These are phyloP conservation scores for Phytophthora brassicae DNA, from an alignment of 352 stramenopile species.

Conservation along the genomic window DNA sequence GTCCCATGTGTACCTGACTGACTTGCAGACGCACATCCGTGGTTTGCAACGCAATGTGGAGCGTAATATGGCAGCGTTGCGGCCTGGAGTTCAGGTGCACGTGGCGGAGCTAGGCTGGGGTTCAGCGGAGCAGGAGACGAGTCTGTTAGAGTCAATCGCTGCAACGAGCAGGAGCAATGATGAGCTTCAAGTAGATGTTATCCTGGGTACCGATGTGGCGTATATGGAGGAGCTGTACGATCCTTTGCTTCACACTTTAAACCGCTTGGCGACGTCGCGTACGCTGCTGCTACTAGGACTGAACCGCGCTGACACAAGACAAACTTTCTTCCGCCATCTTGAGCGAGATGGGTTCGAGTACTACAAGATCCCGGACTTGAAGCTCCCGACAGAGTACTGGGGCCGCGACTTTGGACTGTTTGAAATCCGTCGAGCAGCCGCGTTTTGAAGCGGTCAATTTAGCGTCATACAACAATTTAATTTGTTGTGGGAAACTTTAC, in stretches of 20 bases:
- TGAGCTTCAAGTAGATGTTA: slow-evolving; percentile 53
- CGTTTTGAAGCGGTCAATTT: not conserved
- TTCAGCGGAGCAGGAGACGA: slow-evolving; percentile 38
- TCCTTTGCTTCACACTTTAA: slow-evolving; percentile 67
- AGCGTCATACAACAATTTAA: too few relatives aligned
- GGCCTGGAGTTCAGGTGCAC: slow-evolving; percentile 42
- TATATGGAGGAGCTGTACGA: slow-evolving; percentile 79
- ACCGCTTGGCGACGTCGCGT: slow-evolving; percentile 33
- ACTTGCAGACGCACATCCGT: slow-evolving; percentile 58
- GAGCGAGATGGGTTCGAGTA: slow-evolving; percentile 74
- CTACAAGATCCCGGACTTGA: slow-evolving; percentile 76
- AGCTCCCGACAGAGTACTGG: slow-evolving; percentile 54
- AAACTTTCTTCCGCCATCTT: slow-evolving; percentile 71
- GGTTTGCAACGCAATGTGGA: slow-evolving; percentile 65
- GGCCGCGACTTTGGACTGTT: slow-evolving; percentile 85
- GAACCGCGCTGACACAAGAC: slow-evolving; percentile 66
- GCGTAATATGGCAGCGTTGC: slow-evolving; percentile 40
- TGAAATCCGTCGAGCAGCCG: slow-evolving; percentile 46
- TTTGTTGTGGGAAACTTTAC: too few relatives aligned
- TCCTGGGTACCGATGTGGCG: slow-evolving; percentile 81
- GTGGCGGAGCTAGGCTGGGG: slow-evolving; percentile 68
- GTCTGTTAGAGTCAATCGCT: slow-evolving; percentile 42
- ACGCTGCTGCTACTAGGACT: slow-evolving; percentile 76
- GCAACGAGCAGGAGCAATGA: slow-evolving; percentile 3
- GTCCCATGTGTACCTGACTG: slow-evolving; percentile 60